Percentiles rank a stretch among this genome's conserved stretches.
These are phyloP conservation scores for Cucurbita maxima DNA, from an alignment of 306 rosid genomes.

Conservation along the genomic window DNA sequence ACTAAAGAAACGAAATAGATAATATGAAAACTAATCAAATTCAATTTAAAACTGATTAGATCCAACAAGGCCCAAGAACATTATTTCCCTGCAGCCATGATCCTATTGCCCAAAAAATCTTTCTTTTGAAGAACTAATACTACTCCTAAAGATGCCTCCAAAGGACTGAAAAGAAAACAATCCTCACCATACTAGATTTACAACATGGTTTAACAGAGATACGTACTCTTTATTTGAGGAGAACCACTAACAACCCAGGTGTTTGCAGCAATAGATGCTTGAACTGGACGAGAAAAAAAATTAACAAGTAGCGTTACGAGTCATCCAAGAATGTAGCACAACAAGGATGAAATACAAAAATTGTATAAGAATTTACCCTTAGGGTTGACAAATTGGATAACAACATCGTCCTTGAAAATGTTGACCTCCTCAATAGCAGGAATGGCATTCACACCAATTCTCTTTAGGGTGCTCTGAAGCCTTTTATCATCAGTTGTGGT, in stretches of 20 bases:
- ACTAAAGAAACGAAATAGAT: no score
- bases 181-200: background rate
- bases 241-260: conserved; percentile 99
- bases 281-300: conserved; percentile 34
- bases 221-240: conserved; percentile 91
- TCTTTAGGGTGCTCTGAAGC: conserved; percentile 95
- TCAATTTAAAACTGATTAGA: background rate
- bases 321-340: background rate
- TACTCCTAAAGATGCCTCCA: background rate
- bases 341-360: background rate
- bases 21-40: no score
- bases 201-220: background rate
- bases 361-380: conserved; percentile 36
- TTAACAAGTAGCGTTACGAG: background rate
- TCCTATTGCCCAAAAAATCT: background rate
- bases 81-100: background rate
- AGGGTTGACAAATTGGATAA: conserved; percentile 79
- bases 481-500: conserved; percentile 91
- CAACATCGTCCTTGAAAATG: conserved; percentile 88
- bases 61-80: background rate
- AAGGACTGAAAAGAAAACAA: background rate
- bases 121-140: background rate
- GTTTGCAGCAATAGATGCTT: conserved; percentile 90
- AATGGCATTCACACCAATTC: conserved; percentile 97
- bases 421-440: conserved; percentile 96